Base-by-base conservation (phyloP, 2,329 filamentous ascomycete genomes). In the Neonectria sp. region DNA sequence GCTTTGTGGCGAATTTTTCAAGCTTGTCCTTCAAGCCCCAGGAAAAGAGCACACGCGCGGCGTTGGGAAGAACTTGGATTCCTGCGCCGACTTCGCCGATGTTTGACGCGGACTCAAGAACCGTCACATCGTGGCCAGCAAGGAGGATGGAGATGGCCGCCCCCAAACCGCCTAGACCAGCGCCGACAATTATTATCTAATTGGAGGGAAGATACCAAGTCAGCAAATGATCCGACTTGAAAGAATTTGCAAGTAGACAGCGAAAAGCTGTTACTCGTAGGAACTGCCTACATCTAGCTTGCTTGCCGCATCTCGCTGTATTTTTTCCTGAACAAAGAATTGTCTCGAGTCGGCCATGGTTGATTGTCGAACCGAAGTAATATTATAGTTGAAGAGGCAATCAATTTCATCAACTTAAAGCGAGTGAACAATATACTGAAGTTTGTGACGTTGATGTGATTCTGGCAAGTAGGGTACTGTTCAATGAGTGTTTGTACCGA, bases 61-160 rank as follows among this genome's bases (percentile, higher is more conserved):
- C 71, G 21, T 77, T 77, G 17, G 74, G 74, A 6, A 74, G 70
- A 4, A 75, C 68, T 61, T 76, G 75, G 24, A 76, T 76, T 3
- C 75, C 74, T 5, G 74, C 74, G 6, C 75, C 74, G 11, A 77
- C 73, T 31, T 77, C 74, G n/a, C 72, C 73, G 11, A 76, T 73
- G 33, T 52, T 49, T 4, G 69, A 48, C 4, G 74, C 72, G 15
- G 71, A 53, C 57, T 76, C 75, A 9, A 76, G 65, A 2, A 76
- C 73, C 1, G 73, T 75, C 25, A 76, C 75, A 49, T 68, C 63
- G 48, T 76, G 74, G 4, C 75, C 75, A 3, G 73, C 71, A 17
- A 76, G 71, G 3, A 70, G 62, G 11, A 75, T 66, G 8, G 67
- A 58, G 24, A 76, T 75, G 15, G 74, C 75, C 24, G 74, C 73